Base-by-base conservation (phyloP, 2,329 filamentous ascomycete species). In the Camillea tinctor region DNA sequence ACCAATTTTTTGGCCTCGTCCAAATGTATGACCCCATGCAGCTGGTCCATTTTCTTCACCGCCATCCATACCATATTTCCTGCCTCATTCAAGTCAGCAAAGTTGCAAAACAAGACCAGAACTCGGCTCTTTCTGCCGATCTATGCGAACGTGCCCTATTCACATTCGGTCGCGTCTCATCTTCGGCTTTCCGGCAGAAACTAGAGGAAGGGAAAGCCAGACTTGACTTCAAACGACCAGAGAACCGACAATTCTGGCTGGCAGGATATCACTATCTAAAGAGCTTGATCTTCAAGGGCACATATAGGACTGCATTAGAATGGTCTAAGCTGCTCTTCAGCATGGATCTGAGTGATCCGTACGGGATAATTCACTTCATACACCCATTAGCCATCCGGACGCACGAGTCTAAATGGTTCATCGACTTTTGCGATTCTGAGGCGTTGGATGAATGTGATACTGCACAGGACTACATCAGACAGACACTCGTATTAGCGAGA, bases 211-310 rank as follows among this genome's bases (percentile, higher is more conserved):
- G 95, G 36, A 88, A 88, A 66, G 93, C 92, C 5, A 84, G 92
- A 17, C 78, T 99, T 9, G 87, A 94, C 70, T 98, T 97, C 72
- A 77, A 82, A 20, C 82, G 92, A 44, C 88, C 90, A 0, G 93
- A 96, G 73, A 98, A 98, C 73, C 85, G 95, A 50, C 94, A 98
- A 74, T 88, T 99, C 64, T 97, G 91, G 88, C 85, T 98, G 40
- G 91, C 92, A 1, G 91, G 88, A 8, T 96, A 93, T 80, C 88
- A 93, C 66, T 97, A 97, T 69, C 89, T 98, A 68, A 86, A 85
- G 67, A 95, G 92, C 66, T 80, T 99, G 21, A 84, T 92, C 17
- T 88, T 92, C 76, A 94, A 96, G 68, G 93, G 93, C n/a, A 97
- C 94, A 1, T 97, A 92, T 81, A 85, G 93, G 52, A 98, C 95